Evolutionary conservation across 23 red algal species (phyloP).

Genomic region (Gracilaria vermiculophylla): DNA sequence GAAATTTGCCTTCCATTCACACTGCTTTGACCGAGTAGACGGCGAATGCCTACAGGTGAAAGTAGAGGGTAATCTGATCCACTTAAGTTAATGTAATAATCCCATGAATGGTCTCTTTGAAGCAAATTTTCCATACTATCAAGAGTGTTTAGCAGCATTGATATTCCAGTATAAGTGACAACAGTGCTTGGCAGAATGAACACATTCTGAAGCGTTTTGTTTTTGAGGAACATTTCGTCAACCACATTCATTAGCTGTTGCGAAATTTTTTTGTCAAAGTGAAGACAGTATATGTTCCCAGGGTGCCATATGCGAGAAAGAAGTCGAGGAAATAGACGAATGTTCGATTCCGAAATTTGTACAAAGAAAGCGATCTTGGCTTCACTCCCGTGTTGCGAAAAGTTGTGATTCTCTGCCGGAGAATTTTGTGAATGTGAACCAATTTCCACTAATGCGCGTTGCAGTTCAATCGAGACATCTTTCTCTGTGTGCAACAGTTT

Average conservation of each 20-base stretch:
- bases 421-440: neutral
- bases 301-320: slow-evolving; percentile 66
- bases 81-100: slow-evolving; percentile 85
- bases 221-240: neutral
- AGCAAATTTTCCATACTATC: slow-evolving; percentile 65
- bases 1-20: slow-evolving; percentile 3
- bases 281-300: slow-evolving; percentile 72
- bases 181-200: slow-evolving; percentile 54
- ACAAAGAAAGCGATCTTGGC: slow-evolving; percentile 71
- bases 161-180: slow-evolving; percentile 70
- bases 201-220: slow-evolving; percentile 33
- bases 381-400: neutral
- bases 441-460: neutral
- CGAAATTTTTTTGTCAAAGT: slow-evolving; percentile 84
- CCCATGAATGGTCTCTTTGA: slow-evolving; percentile 26
- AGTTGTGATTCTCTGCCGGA: neutral
- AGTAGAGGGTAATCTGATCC: slow-evolving; percentile 85
- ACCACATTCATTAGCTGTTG: neutral
- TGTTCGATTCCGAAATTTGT: slow-evolving; percentile 38
- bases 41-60: slow-evolving; percentile 34
- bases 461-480: neutral
- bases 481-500: neutral
- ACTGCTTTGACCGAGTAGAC: slow-evolving; percentile 35
- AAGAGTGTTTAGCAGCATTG: slow-evolving; percentile 78
- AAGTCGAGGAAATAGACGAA: slow-evolving; percentile 29